These are phyloP conservation scores for Ophiostoma ulmi DNA, from an alignment of 2,329 filamentous ascomycete species.

Conservation along the genomic window DNA sequence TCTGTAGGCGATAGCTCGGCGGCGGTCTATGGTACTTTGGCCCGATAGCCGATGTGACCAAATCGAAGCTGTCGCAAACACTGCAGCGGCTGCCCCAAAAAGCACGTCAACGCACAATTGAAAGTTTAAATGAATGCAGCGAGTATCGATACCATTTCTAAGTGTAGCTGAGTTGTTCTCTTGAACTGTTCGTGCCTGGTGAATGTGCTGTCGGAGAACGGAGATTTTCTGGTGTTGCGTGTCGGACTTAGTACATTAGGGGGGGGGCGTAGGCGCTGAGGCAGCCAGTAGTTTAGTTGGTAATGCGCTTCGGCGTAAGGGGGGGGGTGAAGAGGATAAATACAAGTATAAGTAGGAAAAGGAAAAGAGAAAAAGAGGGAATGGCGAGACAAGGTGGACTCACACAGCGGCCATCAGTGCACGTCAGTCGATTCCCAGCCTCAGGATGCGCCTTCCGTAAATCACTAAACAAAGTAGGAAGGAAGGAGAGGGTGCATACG, in stretches of 20 bases:
- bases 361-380: not conserved
- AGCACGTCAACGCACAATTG: not conserved
- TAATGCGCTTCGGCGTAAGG: not conserved
- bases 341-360: not conserved
- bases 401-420: not conserved
- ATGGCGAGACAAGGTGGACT: slow-evolving; percentile 1
- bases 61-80: not conserved
- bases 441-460: slow-evolving; percentile 8
- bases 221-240: slow-evolving; percentile 6
- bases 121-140: not conserved
- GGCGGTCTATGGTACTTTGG: not conserved
- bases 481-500: not conserved
- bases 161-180: not conserved
- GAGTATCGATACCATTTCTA: not conserved
- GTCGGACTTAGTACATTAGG: slow-evolving; percentile 18
- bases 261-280: slow-evolving; percentile 14
- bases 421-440: not conserved
- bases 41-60: slow-evolving; percentile 1
- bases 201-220: not conserved
- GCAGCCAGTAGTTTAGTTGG: not conserved
- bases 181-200: not conserved
- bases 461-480: not conserved
- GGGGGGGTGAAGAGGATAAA: not conserved
- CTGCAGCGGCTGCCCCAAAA: not conserved
- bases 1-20: not conserved